Base-by-base conservation (phyloP, 306 rosid genomes). In the Geum urbanum region DNA sequence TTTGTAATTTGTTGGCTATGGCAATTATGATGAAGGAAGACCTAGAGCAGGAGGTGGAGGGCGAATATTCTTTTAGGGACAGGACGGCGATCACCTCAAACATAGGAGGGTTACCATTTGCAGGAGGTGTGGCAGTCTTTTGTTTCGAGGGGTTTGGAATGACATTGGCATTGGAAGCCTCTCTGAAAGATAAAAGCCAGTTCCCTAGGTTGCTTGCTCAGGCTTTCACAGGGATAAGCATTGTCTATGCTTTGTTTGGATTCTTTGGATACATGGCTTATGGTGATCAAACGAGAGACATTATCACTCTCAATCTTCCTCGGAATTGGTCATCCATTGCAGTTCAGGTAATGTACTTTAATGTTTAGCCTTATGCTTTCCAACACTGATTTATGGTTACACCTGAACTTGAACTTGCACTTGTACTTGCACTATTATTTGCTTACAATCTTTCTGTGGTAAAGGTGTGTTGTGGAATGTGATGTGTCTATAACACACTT, bases 121-220 rank as follows among this genome's bases (percentile, higher is more conserved):
- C 98, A 13, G 96, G 86, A 58, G 96, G 98, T 20, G 78, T 89
- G 91, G 95, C 96, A 0, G 81, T 92, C 46, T 92, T 88, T 61
- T 86, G 95, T 79, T 92, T 92, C 66, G 96, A 89, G 82, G 98
- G 98, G 40, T 88, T 89, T 68, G 92, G 92, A 55, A 87, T 92
- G 96, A 92, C 98, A 7, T 79, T 89, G 72, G 89, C 98, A n/a
- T 73, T 92, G 74, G 89, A 92, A 67, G 63, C 80, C 16, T 83
- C 87, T 9, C 83, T 81, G 86, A 76, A 72, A 77, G 86, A 86
- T 50, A 78, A 66, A 62, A 70, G 60, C 22, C 73, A 78, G 5
- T 94, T 90, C 77, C 92, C 91, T 0, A 84, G 58, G 63, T 77
- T 94, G 88, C 78, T 88, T 63, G 97, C 86, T 75, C 89, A 77